Evolutionary conservation across 257 asterid species (phyloP), one percentile per base, ranked within the genome.

Genomic region (Solanum infundibuliforme): DNA sequence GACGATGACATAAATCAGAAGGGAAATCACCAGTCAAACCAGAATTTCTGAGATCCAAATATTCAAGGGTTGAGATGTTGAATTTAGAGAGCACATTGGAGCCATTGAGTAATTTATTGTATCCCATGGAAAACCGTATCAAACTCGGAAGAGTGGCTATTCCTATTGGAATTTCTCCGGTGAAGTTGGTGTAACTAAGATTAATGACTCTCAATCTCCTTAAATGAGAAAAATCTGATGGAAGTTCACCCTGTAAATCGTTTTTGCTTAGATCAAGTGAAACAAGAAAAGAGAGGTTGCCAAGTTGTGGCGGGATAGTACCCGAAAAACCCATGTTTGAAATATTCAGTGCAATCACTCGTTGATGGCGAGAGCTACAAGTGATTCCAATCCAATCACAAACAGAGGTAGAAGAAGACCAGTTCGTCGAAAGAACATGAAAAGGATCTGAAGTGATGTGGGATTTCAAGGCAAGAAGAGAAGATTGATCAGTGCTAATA

Each of bases 221-320:
- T 76, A 89, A 87, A 34, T 60, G 73, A n/a, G 90, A 52, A 10
- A 92, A 52, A 20, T 88, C 90, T 4, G 21, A 16, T 18, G 92
- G 93, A 14, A 92, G 66, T 18, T 58, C 52, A 38, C 91, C 92
- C 1, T 25, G 32, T 76, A 89, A 84, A 31, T 43, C 32, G 7
- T 92, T 92, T 27, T 29, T 0, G 13, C 91, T 87, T 55, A 91
- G 39, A 23, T 90, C 90, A 6, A 91, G 87, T 14, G 85, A 86
- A 34, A 43, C 85, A 12, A 92, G 92, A 88, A 90, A 92, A 0
- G 92, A 90, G n/a, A 92, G 90, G 65, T 92, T 89, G 46, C 94
- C 93, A 41, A 92, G n/a, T 1, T 87, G 83, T 13, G 92, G 88
- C 4, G 93, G 86, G 58, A 92, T 85, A 0, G 23, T 86, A 20